Evolutionary conservation across 768 basidiomycete species (phyloP).

Genomic region (Rhodosporidiobolus odoratus): DNA sequence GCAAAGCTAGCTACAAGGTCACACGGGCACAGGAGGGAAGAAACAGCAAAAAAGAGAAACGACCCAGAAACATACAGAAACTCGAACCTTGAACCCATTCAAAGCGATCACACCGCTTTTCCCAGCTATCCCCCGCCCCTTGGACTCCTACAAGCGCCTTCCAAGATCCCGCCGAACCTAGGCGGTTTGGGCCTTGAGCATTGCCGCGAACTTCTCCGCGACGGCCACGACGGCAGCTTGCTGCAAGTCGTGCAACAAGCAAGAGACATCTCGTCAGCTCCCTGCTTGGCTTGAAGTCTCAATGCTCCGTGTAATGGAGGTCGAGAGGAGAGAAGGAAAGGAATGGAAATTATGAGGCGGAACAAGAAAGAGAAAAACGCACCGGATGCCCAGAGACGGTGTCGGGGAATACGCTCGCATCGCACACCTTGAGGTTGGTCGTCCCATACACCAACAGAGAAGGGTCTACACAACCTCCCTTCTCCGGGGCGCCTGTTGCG

Average conservation of each 20-base stretch:
- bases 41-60: too few species aligned
- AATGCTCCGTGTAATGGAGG: too few species aligned
- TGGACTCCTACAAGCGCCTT: too few species aligned
- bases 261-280: not conserved
- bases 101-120: too few species aligned
- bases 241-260: not conserved
- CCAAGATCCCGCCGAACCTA: too few species aligned
- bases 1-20: too few species aligned
- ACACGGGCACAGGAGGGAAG: too few species aligned
- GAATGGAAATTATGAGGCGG: too few species aligned
- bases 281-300: not conserved
- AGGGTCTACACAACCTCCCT: constrained; percentile 20
- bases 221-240: constrained; percentile 33
- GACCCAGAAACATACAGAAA: too few species aligned
- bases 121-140: too few species aligned
- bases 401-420: constrained; percentile 41
- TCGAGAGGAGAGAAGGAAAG: not conserved
- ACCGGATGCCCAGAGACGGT: constrained; percentile 34
- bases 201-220: constrained; percentile 30
- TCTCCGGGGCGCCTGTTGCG: not conserved
- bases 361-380: too few species aligned
- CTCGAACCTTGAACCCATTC: too few species aligned
- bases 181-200: constrained; percentile 39
- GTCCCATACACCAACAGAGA: constrained; percentile 24
- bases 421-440: constrained; percentile 31